Evolutionary conservation across 148 eudicot genomes (phyloP), one percentile per base, ranked within the genome.

Genomic region (Simmondsia chinensis): DNA sequence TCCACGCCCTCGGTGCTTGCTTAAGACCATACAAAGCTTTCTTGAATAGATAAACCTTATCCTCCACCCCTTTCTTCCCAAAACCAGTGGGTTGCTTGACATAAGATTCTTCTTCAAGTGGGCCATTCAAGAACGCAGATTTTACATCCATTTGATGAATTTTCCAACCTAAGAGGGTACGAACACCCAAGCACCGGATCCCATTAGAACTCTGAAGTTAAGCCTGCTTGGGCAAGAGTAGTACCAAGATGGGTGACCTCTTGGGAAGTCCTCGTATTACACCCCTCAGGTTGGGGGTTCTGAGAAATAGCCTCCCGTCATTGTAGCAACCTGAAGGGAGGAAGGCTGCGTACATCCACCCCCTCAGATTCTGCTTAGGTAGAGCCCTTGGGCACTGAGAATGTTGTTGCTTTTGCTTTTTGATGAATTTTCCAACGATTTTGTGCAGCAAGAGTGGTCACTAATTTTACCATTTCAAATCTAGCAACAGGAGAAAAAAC

Each of bases 1-100:
- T 15, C 61, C 52, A 56, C 0, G 61, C 61, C 25, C 61, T 9
- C 7, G 52, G 48, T n/a, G 48, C 50, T 21, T 54, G 59, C 20
- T 46, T 35, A 3, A 56, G 20, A 10, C 61, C 52, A 36, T 56
- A 56, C 19, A 56, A 26, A 12, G 61, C 49, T 22, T 54, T 54
- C 17, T 42, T 29, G 2, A 40, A 16, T 13, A 22, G 25, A 14
- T 25, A 27, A 9, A 54, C 50, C 17, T 48, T 48, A 9, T 33
- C 4, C 20, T 48, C 53, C 3, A 31, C 17, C 14, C 53, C 53
- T 33, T 17, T 33, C 7, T n/a, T 20, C 15, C 17, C 53, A 33
- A 11, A 48, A 2, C 53, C 53, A 20, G 14, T 5, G 22, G 44
- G 61, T n/a, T 56, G 52, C 9, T 15, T 35, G 7, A 56, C 27